Percentiles rank a stretch among this genome's conserved stretches.
Conservation (phyloP, 129 eudicot species). For the Flaveria sonorensis region DNA sequence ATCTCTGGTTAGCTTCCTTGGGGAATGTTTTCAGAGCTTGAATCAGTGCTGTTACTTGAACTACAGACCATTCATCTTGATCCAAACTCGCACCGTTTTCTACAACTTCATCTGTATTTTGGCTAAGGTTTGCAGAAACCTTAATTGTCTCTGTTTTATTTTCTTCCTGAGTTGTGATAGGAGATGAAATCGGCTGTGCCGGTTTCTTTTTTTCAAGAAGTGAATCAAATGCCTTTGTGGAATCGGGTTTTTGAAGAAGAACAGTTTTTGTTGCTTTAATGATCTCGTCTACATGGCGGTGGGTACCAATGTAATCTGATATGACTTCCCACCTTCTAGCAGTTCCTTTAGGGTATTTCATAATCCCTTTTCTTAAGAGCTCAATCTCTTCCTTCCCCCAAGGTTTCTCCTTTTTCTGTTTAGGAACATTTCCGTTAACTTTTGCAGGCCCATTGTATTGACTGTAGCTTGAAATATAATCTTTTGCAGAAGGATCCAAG, state of each 20-base stretch:
- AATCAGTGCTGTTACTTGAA: slow-evolving; percentile 78
- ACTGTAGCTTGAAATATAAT: slow-evolving; percentile 28
- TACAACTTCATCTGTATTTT: slow-evolving; percentile 26
- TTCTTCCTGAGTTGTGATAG: slow-evolving; percentile 76
- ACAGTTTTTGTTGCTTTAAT: slow-evolving; percentile 91
- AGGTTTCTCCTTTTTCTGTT: slow-evolving; percentile 70
- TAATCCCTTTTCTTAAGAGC: slow-evolving; percentile 76
- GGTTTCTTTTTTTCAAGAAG: slow-evolving; percentile 92
- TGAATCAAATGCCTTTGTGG: slow-evolving; percentile 88
- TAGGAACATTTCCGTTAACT: slow-evolving; percentile 35
- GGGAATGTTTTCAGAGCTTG: slow-evolving; percentile 94
- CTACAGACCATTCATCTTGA: slow-evolving; percentile 72
- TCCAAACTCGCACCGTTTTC: slow-evolving; percentile 43
- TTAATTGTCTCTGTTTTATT: slow-evolving; percentile 21
- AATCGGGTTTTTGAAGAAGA: slow-evolving; percentile 90
- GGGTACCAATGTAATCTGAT: slow-evolving; percentile 87
- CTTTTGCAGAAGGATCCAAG: slow-evolving; percentile 37
- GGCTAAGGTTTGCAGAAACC: slow-evolving; percentile 18
- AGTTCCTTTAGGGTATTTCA: slow-evolving; percentile 90
- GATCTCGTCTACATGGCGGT: slow-evolving; percentile 84
- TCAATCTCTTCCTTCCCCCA: slow-evolving; percentile 94
- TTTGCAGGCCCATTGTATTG: slow-evolving; percentile 52
- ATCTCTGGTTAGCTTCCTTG: slow-evolving; percentile 75
- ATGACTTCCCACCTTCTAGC: slow-evolving; percentile 97
- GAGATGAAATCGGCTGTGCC: slow-evolving; percentile 67